Evolutionary conservation across 2,329 filamentous ascomycete species (phyloP).

Genomic region (Microcyclospora tardicrescens): DNA sequence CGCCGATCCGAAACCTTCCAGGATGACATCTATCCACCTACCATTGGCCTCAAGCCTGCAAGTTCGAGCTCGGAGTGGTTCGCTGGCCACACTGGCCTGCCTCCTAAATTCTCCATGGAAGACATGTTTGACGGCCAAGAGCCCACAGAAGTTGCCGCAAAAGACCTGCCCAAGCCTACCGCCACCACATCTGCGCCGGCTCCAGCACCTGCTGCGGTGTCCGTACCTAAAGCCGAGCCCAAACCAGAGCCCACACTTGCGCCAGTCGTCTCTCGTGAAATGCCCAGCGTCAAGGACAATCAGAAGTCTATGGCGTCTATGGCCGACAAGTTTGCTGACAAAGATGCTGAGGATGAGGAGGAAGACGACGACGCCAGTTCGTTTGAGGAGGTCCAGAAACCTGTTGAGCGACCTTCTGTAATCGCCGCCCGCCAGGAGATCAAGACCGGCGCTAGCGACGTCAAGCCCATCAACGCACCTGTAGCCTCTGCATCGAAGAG

Average conservation of each 20-base stretch:
- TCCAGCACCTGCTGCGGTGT: constrained; percentile 26
- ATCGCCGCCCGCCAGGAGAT: constrained; percentile 9
- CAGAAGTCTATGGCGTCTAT: constrained; percentile 74
- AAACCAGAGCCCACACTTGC: constrained; percentile 37
- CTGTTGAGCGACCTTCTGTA: constrained; percentile 46
- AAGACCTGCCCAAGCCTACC: constrained; percentile 45
- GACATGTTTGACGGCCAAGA: constrained; percentile 77
- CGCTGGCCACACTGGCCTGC: constrained; percentile 61
- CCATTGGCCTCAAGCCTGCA: constrained; percentile 65
- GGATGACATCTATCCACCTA: constrained; percentile 89
- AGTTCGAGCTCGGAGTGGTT: constrained; percentile 76
- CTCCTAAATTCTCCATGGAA: constrained; percentile 87
- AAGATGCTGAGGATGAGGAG: constrained; percentile 46
- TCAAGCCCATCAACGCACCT: constrained; percentile 7
- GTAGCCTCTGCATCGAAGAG: constrained; percentile 5
- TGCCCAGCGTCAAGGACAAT: constrained; percentile 67
- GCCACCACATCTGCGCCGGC: constrained; percentile 24
- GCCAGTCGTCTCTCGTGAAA: constrained; percentile 32
- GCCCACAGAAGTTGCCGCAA: constrained; percentile 60
- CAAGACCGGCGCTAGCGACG: constrained; percentile 6
- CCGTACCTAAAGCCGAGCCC: constrained; percentile 31
- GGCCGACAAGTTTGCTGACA: constrained; percentile 75
- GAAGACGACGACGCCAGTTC: constrained; percentile 54
- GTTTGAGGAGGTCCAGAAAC: constrained; percentile 77
- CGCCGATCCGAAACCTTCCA: constrained; percentile 90